A percentile compares a stretch with the other conserved stretches of the same genome.
Evolutionary conservation across 257 asterid genomes (phyloP).

Genomic region (Plectranthus barbatus): DNA sequence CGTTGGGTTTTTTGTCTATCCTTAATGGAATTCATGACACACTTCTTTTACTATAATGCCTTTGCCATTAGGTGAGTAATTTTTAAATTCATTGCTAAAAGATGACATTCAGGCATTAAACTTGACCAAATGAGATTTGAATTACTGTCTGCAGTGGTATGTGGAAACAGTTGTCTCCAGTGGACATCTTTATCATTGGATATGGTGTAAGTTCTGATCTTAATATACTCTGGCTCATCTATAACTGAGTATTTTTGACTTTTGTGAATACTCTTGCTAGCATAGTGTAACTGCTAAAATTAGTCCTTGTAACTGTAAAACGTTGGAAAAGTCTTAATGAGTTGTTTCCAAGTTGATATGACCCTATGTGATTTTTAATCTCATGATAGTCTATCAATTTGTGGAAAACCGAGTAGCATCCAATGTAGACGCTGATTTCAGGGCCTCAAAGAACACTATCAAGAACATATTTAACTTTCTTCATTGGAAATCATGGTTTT

Average conservation of each 20-base stretch:
- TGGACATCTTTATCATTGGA: slow-evolving; percentile 85
- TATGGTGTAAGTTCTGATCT: slow-evolving; percentile 68
- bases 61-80: slow-evolving; percentile 73
- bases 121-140: slow-evolving; percentile 14
- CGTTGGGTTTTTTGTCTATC: slow-evolving; percentile 71
- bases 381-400: not conserved
- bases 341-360: not conserved
- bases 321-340: not conserved
- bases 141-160: slow-evolving; percentile 48
- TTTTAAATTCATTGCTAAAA: slow-evolving; percentile 13
- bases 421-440: slow-evolving; percentile 3
- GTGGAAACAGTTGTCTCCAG: slow-evolving; percentile 81
- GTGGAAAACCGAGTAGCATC: not conserved
- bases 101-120: slow-evolving; percentile 5
- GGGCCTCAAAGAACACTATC: not conserved
- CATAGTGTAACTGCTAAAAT: not conserved
- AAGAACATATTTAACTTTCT: slow-evolving; percentile 4
- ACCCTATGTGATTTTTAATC: not conserved
- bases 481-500: not conserved
- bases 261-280: slow-evolving; percentile 11
- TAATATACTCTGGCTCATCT: slow-evolving; percentile 2
- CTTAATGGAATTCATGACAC: slow-evolving; percentile 85
- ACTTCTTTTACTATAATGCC: slow-evolving; percentile 80
- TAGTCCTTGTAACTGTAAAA: not conserved
- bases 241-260: slow-evolving; percentile 2